Evolutionary conservation across 1,284 basidiomycete genomes (phyloP).

Genomic region (Heterobasidion irregulare): DNA sequence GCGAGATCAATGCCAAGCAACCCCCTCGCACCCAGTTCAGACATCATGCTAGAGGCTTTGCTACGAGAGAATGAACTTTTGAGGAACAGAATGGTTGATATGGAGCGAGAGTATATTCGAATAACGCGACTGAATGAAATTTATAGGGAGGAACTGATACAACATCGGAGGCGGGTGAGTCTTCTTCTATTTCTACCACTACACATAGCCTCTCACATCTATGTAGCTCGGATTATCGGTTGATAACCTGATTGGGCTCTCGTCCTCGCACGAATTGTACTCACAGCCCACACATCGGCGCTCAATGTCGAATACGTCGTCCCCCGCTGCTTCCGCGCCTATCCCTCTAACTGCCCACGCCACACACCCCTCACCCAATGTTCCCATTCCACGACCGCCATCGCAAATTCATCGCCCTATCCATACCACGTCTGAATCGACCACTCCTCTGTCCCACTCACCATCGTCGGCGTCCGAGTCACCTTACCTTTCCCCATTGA

Average conservation of each 20-base stretch:
- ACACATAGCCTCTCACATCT: neutral
- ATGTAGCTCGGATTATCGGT: conserved; percentile 61
- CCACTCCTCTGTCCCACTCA: conserved; percentile 52
- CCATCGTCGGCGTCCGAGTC: conserved; percentile 30
- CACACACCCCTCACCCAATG: conserved; percentile 24
- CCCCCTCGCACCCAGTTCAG: conserved; percentile 43
- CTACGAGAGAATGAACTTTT: conserved; percentile 69
- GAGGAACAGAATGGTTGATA: conserved; percentile 52
- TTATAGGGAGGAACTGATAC: conserved; percentile 73
- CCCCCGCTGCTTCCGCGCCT: conserved; percentile 22
- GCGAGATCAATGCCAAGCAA: conserved; percentile 18
- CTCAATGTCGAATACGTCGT: conserved; percentile 27
- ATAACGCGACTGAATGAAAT: conserved; percentile 69
- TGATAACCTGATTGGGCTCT: conserved; percentile 65
- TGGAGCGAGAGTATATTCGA: conserved; percentile 67
- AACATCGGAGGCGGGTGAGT: conserved; percentile 65
- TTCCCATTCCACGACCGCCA: conserved; percentile 62
- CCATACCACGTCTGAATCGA: conserved; percentile 31
- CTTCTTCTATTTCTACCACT: neutral
- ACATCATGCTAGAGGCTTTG: conserved; percentile 65
- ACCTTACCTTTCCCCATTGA: conserved; percentile 34
- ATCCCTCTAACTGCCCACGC: conserved; percentile 24
- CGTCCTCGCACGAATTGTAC: conserved; percentile 50
- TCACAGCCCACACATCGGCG: conserved; percentile 62
- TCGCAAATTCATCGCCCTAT: conserved; percentile 50